Base-by-base conservation (phyloP, 2,329 filamentous ascomycete species). In the Trichoderma sp. region DNA sequence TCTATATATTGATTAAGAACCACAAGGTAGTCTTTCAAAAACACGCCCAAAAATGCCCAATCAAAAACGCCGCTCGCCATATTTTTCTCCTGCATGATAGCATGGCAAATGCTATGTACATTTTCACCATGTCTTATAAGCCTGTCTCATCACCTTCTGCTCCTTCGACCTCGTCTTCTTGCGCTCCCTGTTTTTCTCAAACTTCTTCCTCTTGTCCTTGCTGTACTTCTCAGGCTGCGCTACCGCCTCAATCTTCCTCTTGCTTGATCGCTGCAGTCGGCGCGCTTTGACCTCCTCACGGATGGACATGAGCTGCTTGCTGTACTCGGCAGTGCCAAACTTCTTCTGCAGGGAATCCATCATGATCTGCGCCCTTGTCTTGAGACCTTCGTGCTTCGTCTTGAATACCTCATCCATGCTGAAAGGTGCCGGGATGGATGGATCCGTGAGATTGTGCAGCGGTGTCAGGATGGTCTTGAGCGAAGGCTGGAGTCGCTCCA, bases 161-260 rank as follows among this genome's bases (percentile, higher is more conserved):
- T 95, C 93, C 79, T 88, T 85, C 0, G 93, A 93, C 83, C 91
- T 94, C 83, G 93, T 93, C 89, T 95, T 97, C 83, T 92, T 91
- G 84, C 92, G 91, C 80, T 93, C 93, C 86, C 92, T 95, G 88
- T 97, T 97, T 87, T 92, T 91, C 82, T 97, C 94, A 77, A 93
- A 89, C 87, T 93, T 95, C 87, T 93, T 94, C 82, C 90, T 91
- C 91, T 98, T 98, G 79, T 93, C 92, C 81, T 89, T 88, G 33
- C 92, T 94, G 80, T 92, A 91, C 82, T 89, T 93, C 85, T 97
- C 96, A 1, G 97, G 97, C 81, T 93, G 91, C 67, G 90, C 90
- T 29, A 99, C 92, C 12, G 94, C 94, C 82, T 97, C 95, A 78
- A 98, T 94, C 85, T 94, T 94, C 80, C 97, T 90, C 90, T 99